Evolutionary conservation across 1,284 basidiomycete species (phyloP), one percentile per base, ranked within the genome.

Genomic region (Meira miltonrushii): DNA sequence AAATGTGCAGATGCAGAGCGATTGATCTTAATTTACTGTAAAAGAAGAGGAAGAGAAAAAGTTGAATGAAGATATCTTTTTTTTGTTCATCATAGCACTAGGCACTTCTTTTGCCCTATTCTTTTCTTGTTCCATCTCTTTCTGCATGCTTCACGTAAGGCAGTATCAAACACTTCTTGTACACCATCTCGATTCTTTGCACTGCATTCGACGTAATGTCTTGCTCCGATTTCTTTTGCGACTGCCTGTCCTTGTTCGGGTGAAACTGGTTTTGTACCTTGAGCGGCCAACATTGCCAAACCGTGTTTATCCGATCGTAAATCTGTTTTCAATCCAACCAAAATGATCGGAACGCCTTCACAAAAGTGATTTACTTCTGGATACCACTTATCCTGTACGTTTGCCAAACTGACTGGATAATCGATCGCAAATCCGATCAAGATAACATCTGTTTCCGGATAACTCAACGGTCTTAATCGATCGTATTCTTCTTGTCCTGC

Each of bases 401-500:
- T 98, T 52, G 85, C 86, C 49, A 97, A 83, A 80, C 89, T 92
- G 49, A 88, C 88, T n/a, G 93, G 90, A 77, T 92, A 95, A 83
- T 97, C 94, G 79, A 96, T 84, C 11, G 92, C 93, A 81, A 97
- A 98, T 40, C 96, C 92, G 72, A 97, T 90, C 65, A 97, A 85
- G 71, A 98, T 93, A 57, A 97, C 91, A 79, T 96, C 87, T 81
- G 88, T 92, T 79, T 96, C 94, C 39, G 93, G 92, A 77, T 97
- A 97, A 78, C 89, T 92, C 62, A 98, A 82, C 25, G 93, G 93
- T 66, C 93, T 84, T 65, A 97, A 82, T 65, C 93, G 84, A 79
- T 97, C 93, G 80, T 96, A 97, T 81, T 97, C 93, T 81, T 97
- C 93, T 80, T 97, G 93, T 17, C 94, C 93, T 5, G 93, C 94